These are phyloP conservation scores for Poa pratensis DNA, from an alignment of 176 grass and related monocot species.

Conservation along the genomic window DNA sequence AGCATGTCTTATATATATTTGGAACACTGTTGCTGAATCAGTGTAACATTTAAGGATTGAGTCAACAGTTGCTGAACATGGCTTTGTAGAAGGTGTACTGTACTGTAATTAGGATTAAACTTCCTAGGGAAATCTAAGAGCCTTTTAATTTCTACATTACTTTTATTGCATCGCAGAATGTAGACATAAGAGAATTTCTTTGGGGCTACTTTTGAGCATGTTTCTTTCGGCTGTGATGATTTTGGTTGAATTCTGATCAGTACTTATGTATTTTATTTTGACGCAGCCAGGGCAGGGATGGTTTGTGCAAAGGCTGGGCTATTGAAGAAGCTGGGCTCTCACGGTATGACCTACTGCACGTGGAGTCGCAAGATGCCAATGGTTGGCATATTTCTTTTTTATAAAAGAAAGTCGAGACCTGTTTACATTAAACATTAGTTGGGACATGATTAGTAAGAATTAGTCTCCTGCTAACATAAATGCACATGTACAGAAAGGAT, in stretches of 20 bases:
- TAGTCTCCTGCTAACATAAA: constrained; percentile 2
- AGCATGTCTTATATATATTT: background rate
- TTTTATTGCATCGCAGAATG: background rate
- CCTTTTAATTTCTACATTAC: background rate
- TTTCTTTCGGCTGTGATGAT: background rate
- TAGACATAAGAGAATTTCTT: background rate
- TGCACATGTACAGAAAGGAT: background rate
- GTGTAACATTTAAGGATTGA: background rate
- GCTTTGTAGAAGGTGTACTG: background rate
- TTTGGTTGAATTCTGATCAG: constrained; percentile 27
- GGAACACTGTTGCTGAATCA: background rate
- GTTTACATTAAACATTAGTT: constrained; percentile 11
- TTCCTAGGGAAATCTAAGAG: background rate
- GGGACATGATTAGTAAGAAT: constrained; percentile 18
- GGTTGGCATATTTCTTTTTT: background rate
- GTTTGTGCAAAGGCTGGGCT: constrained; percentile 89
- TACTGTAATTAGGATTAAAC: background rate
- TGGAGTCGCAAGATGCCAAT: background rate
- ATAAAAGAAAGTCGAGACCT: background rate
- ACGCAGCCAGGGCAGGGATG: constrained; percentile 93
- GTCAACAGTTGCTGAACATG: background rate
- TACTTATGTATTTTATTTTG: constrained; percentile 15
- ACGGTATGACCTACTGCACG: constrained; percentile 46
- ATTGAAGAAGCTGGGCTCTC: constrained; percentile 86
- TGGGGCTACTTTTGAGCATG: background rate